Percentiles rank a stretch among this genome's conserved stretches.
phyloP scores from a whole-genome alignment of 768 basidiomycete genomes.

The Hygrocybe coccinea region DNA sequence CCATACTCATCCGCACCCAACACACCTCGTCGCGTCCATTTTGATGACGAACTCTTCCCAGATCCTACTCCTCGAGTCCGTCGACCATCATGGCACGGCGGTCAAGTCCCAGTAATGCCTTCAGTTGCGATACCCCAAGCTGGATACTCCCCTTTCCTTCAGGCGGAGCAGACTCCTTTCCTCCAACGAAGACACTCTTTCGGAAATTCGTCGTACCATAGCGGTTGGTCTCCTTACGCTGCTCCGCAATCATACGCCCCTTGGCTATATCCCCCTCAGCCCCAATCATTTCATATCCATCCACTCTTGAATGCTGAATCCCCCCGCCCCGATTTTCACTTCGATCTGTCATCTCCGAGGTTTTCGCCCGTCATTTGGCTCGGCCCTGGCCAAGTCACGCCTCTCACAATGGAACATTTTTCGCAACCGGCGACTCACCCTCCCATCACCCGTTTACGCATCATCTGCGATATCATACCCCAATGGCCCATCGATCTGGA shows the following conservation, averaged over 20 bases:
- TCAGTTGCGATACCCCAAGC: slow-evolving; percentile 13
- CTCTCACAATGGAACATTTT: slow-evolving; percentile 44
- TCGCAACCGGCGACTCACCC: slow-evolving; percentile 54
- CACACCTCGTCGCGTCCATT: slow-evolving; percentile 23
- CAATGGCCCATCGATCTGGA: slow-evolving; percentile 59
- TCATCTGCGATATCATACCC: slow-evolving; percentile 52
- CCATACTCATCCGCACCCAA: slow-evolving; percentile 31
- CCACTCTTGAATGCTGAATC: slow-evolving; percentile 52
- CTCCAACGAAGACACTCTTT: slow-evolving; percentile 11
- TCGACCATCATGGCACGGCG: slow-evolving; percentile 43
- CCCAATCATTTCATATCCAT: slow-evolving; percentile 34
- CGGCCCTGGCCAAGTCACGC: slow-evolving; percentile 33
- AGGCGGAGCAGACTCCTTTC: slow-evolving; percentile 12
- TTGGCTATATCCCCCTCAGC: slow-evolving; percentile 13
- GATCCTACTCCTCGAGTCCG: slow-evolving; percentile 29
- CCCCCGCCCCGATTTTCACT: slow-evolving; percentile 42
- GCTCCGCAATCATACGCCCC: slow-evolving; percentile 17
- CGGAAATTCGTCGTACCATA: not conserved
- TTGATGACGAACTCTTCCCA: slow-evolving; percentile 20
- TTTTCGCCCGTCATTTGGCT: slow-evolving; percentile 43
- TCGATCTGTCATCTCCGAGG: slow-evolving; percentile 49
- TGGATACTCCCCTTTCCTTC: slow-evolving; percentile 19
- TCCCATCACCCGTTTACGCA: slow-evolving; percentile 47
- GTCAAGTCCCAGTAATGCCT: slow-evolving; percentile 12
- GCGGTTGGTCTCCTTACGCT: slow-evolving; percentile 14